Base-by-base conservation (phyloP, 2,329 filamentous ascomycete species). In the Aspergillus sojae region DNA sequence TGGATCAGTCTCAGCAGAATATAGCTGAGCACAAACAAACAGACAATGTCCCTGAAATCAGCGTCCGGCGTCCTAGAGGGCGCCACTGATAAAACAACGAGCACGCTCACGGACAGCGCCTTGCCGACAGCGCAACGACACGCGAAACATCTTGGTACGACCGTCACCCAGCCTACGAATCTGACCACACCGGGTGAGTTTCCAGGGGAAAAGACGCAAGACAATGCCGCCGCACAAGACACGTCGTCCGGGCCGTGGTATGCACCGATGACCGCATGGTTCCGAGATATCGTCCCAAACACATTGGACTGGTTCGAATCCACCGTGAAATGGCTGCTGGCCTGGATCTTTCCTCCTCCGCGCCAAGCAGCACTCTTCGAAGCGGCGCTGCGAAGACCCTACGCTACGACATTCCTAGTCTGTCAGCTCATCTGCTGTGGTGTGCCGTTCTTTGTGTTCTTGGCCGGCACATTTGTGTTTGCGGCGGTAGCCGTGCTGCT, bases 351-450 rank as follows among this genome's bases (percentile, higher is more conserved):
- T 19, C 46, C 46, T 30, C 46, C 46, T 2, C 46, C 46, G n/a
- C 46, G 46, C 16, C 46, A 50, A 50, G 46, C 46, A 3, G 26
- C 46, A 9, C 7, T 50, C 12, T 50, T 50, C 3, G 46, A 50
- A 26, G 46, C 26, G 2, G 46, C 46, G 3, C 26, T 50, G 6
- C 12, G 6, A 30, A 26, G 7, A 10, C 46, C 46, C 5, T 28
- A 28, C 14, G 46, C 26, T 12, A 30, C 26, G 16, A 30, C 23
- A 4, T 50, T 50, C 9, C 46, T 50, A 16, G 26, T 50, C 5
- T 50, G 46, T 50, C 75, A 77, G 57, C 57, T 72, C 48, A 70
- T 77, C 21, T 77, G 75, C 58, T 76, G 74, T 26, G 74, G 74
- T 2, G 71, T 77, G 6, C 75, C 75, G n/a, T 43, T 77, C 28